These are phyloP conservation scores for Solanum gracilifrons DNA, from an alignment of 257 asterid genomes.

Conservation along the genomic window DNA sequence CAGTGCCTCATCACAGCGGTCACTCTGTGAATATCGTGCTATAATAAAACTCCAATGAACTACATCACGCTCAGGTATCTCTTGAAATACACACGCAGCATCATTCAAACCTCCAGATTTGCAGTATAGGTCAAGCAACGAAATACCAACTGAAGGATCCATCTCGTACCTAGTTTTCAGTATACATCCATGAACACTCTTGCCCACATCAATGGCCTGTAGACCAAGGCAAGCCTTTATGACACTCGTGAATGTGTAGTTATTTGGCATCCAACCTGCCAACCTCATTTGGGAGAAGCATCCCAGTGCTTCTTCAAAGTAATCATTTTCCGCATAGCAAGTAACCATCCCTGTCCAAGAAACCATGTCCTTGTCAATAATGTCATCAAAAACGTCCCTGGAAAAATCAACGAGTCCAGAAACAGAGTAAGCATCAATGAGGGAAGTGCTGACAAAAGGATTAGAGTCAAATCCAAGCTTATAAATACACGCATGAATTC, in stretches of 20 bases:
- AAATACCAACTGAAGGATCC: constrained; percentile 73
- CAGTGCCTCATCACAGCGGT: constrained; percentile 54
- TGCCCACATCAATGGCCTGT: constrained; percentile 36
- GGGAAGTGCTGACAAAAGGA: constrained; percentile 67
- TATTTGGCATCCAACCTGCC: constrained; percentile 62
- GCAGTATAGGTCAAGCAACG: constrained; percentile 81
- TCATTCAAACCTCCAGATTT: constrained; percentile 49
- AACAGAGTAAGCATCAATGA: constrained; percentile 66
- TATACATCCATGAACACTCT: constrained; percentile 61
- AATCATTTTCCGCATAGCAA: constrained; percentile 65
- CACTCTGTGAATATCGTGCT: constrained; percentile 79
- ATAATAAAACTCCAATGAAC: constrained; percentile 98
- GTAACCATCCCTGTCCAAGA: constrained; percentile 85
- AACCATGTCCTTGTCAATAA: constrained; percentile 64
- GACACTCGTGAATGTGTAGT: constrained; percentile 70
- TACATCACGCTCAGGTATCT: constrained; percentile 64
- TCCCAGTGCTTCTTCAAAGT: constrained; percentile 42
- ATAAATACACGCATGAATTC: constrained; percentile 17
- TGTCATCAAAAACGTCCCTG: constrained; percentile 45
- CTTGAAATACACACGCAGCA: constrained; percentile 66
- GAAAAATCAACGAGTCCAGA: constrained; percentile 47
- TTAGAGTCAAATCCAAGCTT: constrained; percentile 19
- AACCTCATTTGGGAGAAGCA: constrained; percentile 51
- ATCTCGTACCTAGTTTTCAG: constrained; percentile 59
- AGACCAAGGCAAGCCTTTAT: constrained; percentile 80